A percentile compares a stretch with the other conserved stretches of the same genome.
These are phyloP conservation scores for Phytophthora boehmeriae DNA, from an alignment of 352 stramenopile genomes.

Conservation along the genomic window DNA sequence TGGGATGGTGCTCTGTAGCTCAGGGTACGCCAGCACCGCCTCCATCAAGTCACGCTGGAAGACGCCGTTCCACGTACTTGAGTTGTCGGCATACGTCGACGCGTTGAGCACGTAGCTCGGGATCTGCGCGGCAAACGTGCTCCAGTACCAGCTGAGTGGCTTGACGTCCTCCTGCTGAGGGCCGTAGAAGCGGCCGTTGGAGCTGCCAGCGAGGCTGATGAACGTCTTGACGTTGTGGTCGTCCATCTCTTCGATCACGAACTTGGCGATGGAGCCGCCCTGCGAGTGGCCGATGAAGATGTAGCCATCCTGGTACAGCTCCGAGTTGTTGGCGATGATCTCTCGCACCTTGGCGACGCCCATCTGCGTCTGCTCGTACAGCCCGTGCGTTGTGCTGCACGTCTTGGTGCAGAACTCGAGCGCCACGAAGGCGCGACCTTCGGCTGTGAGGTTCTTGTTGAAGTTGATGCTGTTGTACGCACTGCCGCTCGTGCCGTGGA, in stretches of 20 bases:
- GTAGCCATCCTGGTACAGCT: slow-evolving; percentile 35
- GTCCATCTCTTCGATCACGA: slow-evolving; percentile 9
- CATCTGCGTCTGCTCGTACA: slow-evolving; percentile 27
- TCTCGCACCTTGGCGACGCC: slow-evolving; percentile 33
- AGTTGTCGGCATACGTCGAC: slow-evolving; percentile 7
- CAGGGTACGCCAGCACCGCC: slow-evolving; percentile 8
- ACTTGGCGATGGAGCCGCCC: slow-evolving; percentile 33
- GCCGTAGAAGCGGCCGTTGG: slow-evolving; percentile 45
- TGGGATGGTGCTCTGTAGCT: slow-evolving; percentile 11
- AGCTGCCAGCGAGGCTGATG: slow-evolving; percentile 31
- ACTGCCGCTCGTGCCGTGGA: slow-evolving; percentile 34
- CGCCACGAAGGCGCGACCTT: slow-evolving; percentile 30
- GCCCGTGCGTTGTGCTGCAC: slow-evolving; percentile 13
- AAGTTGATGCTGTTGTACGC: slow-evolving; percentile 18
- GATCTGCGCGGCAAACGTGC: slow-evolving; percentile 20
- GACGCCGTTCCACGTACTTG: slow-evolving; percentile 11
- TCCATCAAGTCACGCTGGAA: slow-evolving; percentile 21
- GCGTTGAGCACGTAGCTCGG: slow-evolving; percentile 16
- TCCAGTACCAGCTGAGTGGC: slow-evolving; percentile 22
- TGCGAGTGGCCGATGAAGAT: slow-evolving; percentile 45
- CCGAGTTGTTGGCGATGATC: slow-evolving; percentile 24
- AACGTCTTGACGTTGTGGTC: slow-evolving; percentile 38
- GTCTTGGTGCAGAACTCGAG: slow-evolving; percentile 35
- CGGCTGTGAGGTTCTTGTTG: slow-evolving; percentile 30
- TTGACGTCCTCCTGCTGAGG: slow-evolving; percentile 27